Evolutionary conservation across 1,284 basidiomycete genomes (phyloP), one percentile per base, ranked within the genome.

Genomic region (Cryptococcus sp.): DNA sequence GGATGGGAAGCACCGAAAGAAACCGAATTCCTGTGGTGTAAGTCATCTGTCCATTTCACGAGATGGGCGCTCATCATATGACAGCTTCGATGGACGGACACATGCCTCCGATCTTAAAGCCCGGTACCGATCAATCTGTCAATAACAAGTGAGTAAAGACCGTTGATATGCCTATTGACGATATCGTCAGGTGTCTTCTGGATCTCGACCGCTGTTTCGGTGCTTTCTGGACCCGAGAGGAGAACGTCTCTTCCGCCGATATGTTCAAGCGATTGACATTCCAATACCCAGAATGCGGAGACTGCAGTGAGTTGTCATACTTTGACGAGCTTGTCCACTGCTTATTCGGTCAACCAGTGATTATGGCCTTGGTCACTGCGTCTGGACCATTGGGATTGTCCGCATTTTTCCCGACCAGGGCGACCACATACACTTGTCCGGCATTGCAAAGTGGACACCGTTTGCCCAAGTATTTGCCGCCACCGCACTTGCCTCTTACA

Each of bases 201-300:
- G 72, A 76, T 51, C 65, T 76, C 31, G 68, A 75, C 15, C 54
- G 61, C n/a, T 80, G 79, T 64, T 77, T 79, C 56, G 72, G 74
- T 23, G 25, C 68, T 1, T 78, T 75, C 58, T 80, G 76, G 76
- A 58, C 59, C n/a, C 41, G 61, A n/a, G 47, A 47, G 5, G 61
- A 71, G 38, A 59, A 64, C 23, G 57, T 69, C 15, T 57, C 71
- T 0, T 72, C 80, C 0, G 69, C 67, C 13, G 76, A 78, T n/a
- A 76, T 83, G 67, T 83, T 84, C 72, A 82, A 78, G 66, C 72
- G 80, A 35, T 71, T 84, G 42, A 78, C 83, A 0, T 84, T 84
- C 67, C 68, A 74, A n/a, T 65, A 76, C 16, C 73, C 78, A 0
- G 58, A 76, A 17, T 84, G 83, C 59, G 83, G 83, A 17, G 83